A percentile compares a stretch with the other conserved stretches of the same genome.
phyloP scores from a whole-genome alignment of 176 grass and related monocot species.

The Musa beccarii region DNA sequence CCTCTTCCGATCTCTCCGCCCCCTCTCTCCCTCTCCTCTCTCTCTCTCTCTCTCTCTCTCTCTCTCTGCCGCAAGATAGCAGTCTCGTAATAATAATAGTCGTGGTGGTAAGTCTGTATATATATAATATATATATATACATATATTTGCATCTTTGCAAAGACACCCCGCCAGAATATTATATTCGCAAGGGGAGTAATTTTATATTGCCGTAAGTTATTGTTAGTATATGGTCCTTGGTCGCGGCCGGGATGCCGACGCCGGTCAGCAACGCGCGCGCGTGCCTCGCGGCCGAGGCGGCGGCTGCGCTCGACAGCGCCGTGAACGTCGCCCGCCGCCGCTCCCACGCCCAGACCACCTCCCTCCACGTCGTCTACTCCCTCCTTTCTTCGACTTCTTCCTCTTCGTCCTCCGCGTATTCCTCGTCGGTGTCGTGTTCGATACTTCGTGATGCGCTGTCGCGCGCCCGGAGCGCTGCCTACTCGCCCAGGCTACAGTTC shows the following conservation, averaged over 20 bases:
- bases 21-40: background rate
- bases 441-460: constrained; percentile 68
- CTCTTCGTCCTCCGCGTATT: background rate
- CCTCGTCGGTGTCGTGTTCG: background rate
- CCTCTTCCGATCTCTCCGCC: background rate
- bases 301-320: constrained; percentile 23
- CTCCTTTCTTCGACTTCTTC: constrained; percentile 12
- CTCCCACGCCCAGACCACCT: constrained; percentile 32
- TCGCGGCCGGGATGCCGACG: constrained; percentile 30
- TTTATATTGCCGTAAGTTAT: constrained; percentile 1
- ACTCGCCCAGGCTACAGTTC: constrained; percentile 68
- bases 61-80: background rate
- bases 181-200: background rate
- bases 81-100: background rate
- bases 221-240: constrained; percentile 22
- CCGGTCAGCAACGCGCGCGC: constrained; percentile 25
- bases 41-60: background rate
- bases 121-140: background rate
- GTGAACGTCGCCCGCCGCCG: constrained; percentile 25
- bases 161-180: background rate
- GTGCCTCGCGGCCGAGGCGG: constrained; percentile 29
- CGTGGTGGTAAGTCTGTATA: background rate
- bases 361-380: constrained; percentile 44
- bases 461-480: constrained; percentile 52
- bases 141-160: background rate